A percentile compares a stretch with the other conserved stretches of the same genome.
phyloP scores from a whole-genome alignment of 257 asterid species.

The Leptodermis oblonga region DNA sequence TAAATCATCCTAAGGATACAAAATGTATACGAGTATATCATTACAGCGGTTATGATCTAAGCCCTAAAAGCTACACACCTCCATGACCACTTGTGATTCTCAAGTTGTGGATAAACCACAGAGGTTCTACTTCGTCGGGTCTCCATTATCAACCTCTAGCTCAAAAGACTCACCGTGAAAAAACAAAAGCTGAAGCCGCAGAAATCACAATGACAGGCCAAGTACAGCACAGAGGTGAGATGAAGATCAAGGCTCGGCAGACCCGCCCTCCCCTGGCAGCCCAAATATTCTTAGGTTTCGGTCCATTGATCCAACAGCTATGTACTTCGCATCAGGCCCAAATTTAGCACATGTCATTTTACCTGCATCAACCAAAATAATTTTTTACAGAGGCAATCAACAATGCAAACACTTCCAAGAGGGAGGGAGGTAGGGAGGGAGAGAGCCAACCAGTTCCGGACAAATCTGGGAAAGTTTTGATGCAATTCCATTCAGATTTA shows the following conservation, averaged over 20 bases:
- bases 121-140: not conserved
- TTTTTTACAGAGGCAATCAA: not conserved
- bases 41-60: constrained; percentile 3
- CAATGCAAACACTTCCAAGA: not conserved
- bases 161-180: not conserved
- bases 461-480: constrained; percentile 91
- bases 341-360: constrained; percentile 69
- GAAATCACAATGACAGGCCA: not conserved
- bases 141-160: not conserved
- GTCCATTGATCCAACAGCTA: constrained; percentile 97
- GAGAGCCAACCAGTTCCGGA: constrained; percentile 76
- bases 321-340: constrained; percentile 80
- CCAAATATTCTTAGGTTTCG: constrained; percentile 91
- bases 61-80: constrained; percentile 5
- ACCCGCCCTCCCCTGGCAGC: constrained; percentile 53
- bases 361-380: constrained; percentile 44
- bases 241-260: constrained; percentile 43
- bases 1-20: constrained; percentile 3
- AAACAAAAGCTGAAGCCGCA: not conserved
- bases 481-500: constrained; percentile 80
- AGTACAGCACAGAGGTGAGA: not conserved
- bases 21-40: not conserved
- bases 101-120: not conserved
- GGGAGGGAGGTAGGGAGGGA: constrained; percentile 7
- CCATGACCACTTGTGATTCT: not conserved